Base-by-base conservation (phyloP, 169 alveolate species). In the Eimeria zaria region DNA sequence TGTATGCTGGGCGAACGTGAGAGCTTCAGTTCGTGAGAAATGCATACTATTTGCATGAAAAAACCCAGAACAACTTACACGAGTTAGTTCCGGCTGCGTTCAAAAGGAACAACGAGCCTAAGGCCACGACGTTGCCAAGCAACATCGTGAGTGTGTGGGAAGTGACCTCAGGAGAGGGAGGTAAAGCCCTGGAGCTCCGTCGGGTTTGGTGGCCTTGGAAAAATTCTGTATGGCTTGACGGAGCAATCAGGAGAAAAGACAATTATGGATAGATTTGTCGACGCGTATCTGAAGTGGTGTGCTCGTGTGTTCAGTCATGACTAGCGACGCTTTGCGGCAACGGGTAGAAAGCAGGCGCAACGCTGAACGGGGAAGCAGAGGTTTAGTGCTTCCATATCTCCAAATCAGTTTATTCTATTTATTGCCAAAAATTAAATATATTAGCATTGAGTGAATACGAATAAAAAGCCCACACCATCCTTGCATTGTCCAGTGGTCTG, bases 91-190 rank as follows among this genome's bases (percentile, higher is more conserved):
- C 62, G 76, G 80, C 80, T 36, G 76, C 62, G 80, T 62, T 85
- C 58, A 39, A 39, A 30, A 62, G 30, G 60, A 85, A 62, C 60
- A 85, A 41, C 53, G 81, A 41, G 80, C 93, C 93, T 71, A 62
- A 33, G 93, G 69, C 60, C 93, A 85, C 58, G 69, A 58, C 36
- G 69, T 60, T 36, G 76, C 93, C 44, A 48, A 62, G 93, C 93
- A 48, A 55, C 93, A 85, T 85, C 44, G 76, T 85, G 91, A 81
- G 24, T 8, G 91, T n/a, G 91, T 14, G 76, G 80, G 62, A 46
- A 46, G 93, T 60, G 93, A 85, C 93, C 93, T 85, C 81, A 24
- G 33, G 93, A 55, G 1, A 33, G 80, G 62, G 22, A 64, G 5
- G 87, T 11, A 48, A 39, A 71, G 16, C 81, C 51, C 81, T 39